Percentiles rank a stretch among this genome's conserved stretches.
These are phyloP conservation scores for Silene latifolia DNA, from an alignment of 148 eudicot genomes.

Conservation along the genomic window DNA sequence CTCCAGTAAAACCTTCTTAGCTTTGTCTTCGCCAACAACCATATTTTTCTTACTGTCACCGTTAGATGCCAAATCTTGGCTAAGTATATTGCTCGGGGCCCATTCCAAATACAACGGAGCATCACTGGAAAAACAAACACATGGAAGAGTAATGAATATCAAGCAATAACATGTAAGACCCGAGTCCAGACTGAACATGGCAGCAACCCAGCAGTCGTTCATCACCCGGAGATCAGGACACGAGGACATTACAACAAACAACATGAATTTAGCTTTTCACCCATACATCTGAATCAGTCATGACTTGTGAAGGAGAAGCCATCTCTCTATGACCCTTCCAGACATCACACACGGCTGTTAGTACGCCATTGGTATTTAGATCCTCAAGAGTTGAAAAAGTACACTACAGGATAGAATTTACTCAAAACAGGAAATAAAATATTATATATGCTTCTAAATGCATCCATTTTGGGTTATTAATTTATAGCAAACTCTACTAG, in stretches of 20 bases:
- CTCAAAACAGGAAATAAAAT: neutral
- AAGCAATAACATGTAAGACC: neutral
- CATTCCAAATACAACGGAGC: constrained; percentile 86
- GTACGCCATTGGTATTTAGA: neutral
- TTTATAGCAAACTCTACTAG: neutral
- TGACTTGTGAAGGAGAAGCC: too few relatives aligned
- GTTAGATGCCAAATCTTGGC: constrained; percentile 29
- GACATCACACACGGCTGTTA: neutral
- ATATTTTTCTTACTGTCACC: constrained; percentile 27
- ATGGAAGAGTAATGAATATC: neutral
- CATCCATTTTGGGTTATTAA: neutral
- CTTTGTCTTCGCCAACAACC: constrained; percentile 51
- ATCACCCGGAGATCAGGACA: neutral
- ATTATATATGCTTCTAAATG: neutral
- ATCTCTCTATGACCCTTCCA: neutral
- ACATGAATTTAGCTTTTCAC: neutral
- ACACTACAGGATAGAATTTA: neutral
- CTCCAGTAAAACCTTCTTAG: constrained; percentile 51
- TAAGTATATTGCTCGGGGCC: constrained; percentile 78
- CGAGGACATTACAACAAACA: neutral
- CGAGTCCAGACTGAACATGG: neutral
- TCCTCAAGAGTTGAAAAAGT: too few relatives aligned
- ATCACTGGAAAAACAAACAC: constrained; percentile 45
- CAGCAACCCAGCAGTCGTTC: neutral
- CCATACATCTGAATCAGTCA: neutral